phyloP scores from a whole-genome alignment of 306 rosid genomes.

The Castanea mollissima region DNA sequence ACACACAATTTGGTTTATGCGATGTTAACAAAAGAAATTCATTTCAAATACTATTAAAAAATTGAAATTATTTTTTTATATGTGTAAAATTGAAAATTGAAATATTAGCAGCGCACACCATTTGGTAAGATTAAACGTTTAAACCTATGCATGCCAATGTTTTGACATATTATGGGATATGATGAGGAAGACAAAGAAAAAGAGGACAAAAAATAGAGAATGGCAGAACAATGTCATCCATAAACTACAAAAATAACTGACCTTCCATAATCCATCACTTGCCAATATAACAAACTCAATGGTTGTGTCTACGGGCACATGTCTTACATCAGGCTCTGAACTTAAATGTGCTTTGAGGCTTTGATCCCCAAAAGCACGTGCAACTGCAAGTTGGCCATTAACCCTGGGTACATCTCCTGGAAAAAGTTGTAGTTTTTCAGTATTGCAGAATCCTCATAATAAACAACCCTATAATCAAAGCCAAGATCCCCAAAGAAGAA shows the following conservation, averaged over 20 bases:
- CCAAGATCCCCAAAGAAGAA: not conserved
- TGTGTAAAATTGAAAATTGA: not conserved
- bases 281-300: conserved; percentile 16
- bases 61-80: too few species aligned
- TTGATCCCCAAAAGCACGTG: conserved; percentile 26
- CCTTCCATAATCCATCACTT: conserved; percentile 26
- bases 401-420: conserved; percentile 25
- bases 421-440: not conserved
- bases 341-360: conserved; percentile 18
- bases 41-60: not conserved
- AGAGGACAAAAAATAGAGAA: not conserved
- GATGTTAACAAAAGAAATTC: not conserved
- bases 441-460: not conserved
- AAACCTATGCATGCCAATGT: not conserved
- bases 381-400: conserved; percentile 23
- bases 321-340: conserved; percentile 17
- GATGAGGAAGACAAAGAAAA: not conserved
- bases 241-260: not conserved
- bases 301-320: conserved; percentile 1
- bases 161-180: not conserved
- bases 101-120: not conserved
- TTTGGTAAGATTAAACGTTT: not conserved
- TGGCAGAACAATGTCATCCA: not conserved
- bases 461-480: not conserved
- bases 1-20: not conserved